Evolutionary conservation across 768 basidiomycete genomes (phyloP).

Genomic region (Mycena galopus): DNA sequence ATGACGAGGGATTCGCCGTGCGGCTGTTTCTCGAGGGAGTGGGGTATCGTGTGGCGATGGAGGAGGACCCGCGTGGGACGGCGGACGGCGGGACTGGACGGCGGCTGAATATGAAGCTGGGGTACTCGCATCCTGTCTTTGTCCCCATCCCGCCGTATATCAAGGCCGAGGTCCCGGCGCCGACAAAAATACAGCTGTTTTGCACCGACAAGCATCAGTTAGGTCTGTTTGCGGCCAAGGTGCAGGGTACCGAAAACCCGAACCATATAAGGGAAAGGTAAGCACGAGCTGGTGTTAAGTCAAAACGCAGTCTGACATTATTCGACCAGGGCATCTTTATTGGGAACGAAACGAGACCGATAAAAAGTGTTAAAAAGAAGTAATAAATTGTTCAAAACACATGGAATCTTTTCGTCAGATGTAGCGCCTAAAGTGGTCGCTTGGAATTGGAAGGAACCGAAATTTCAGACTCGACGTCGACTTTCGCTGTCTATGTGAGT

Average conservation of each 20-base stretch:
- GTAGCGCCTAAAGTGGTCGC: no score
- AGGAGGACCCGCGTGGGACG: slow-evolving; percentile 79
- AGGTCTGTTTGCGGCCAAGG: slow-evolving; percentile 88
- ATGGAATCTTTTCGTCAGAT: background rate
- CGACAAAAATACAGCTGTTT: slow-evolving; percentile 86
- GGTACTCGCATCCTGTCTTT: slow-evolving; percentile 89
- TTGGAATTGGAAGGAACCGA: no score
- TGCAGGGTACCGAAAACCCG: slow-evolving; percentile 87
- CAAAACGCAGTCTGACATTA: background rate
- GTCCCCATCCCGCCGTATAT: slow-evolving; percentile 90
- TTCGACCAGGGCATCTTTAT: slow-evolving; percentile 87
- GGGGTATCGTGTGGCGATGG: slow-evolving; percentile 90
- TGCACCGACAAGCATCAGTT: slow-evolving; percentile 90
- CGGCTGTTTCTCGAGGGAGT: slow-evolving; percentile 94
- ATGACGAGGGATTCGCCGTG: slow-evolving; percentile 91
- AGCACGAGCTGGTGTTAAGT: slow-evolving; percentile 43
- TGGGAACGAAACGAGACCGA: slow-evolving; percentile 84
- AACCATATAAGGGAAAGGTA: slow-evolving; percentile 99
- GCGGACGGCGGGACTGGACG: slow-evolving; percentile 72
- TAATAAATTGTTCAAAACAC: slow-evolving; percentile 56
- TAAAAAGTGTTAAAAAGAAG: slow-evolving; percentile 96
- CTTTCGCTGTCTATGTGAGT: no score
- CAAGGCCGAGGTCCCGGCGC: slow-evolving; percentile 87
- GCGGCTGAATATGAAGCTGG: slow-evolving; percentile 91
- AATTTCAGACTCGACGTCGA: no score